Base-by-base conservation (phyloP, 306 rosid species). In the Datisca glomerata region DNA sequence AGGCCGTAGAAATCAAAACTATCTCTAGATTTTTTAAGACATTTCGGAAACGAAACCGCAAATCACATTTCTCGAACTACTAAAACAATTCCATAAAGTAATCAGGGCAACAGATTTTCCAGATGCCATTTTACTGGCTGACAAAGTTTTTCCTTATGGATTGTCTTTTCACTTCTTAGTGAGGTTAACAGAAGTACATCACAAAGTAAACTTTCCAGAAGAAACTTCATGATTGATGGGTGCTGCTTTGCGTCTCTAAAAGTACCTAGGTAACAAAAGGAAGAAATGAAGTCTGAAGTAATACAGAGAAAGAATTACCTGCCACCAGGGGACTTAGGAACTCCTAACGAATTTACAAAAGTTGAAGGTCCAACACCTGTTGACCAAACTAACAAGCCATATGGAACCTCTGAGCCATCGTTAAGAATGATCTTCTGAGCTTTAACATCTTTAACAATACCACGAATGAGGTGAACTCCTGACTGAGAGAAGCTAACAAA, bases 341-440 rank as follows among this genome's bases (percentile, higher is more conserved):
- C 68, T 33, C 73, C 74, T 49, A 78, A 20, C 8, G 85, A 59
- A 6, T 45, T 66, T 43, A 80, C 53, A 49, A 89, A 28, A 36
- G 85, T 47, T 14, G 98, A 84, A 18, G 98, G 98, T 47, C 96
- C 98, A 66, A 91, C 98, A 49, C 98, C 96, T 15, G 96, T 91
- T 27, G 98, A 84, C 98, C 98, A 91, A 36, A 91, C 98, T 25
- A 91, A 42, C 70, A 91, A 58, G 19, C 98, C 98, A 53, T 73
- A 91, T 36, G 98, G 96, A 54, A 91, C 96, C 73, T 91, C 93
- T 6, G 81, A 72, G 57, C 81, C 98, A 72, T 91, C 96, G 38
- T 64, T 72, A 31, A 91, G 98, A 62, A 84, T 53, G 49, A 91
- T 64, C 57, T 59, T 80, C 53, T 73, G 52, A 53, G 71, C 81